A percentile compares a stretch with the other conserved stretches of the same genome.
phyloP scores from a whole-genome alignment of 257 asterid species.

The Nicotiana obtusifolia region DNA sequence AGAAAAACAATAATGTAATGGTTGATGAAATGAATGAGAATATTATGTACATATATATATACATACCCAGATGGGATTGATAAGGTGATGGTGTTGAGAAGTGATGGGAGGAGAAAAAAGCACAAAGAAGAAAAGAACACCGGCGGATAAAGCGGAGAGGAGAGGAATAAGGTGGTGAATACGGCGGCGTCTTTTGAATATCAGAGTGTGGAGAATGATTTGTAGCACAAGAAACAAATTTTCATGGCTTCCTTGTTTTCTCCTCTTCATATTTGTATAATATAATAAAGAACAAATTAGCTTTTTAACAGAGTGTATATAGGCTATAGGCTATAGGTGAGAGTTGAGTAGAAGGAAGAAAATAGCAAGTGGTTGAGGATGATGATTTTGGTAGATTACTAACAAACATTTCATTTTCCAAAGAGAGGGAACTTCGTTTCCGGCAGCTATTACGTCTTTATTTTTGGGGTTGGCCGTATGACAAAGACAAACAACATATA shows the following conservation, averaged over 20 bases:
- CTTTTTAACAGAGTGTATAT: neutral
- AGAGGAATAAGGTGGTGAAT: conserved; percentile 36
- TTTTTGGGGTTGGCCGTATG: neutral
- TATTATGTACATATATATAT: neutral
- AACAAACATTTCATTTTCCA: neutral
- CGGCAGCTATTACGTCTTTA: neutral
- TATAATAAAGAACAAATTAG: neutral
- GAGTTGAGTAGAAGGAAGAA: neutral
- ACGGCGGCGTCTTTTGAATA: conserved; percentile 43
- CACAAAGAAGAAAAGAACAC: conserved; percentile 36
- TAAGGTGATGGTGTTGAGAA: conserved; percentile 17
- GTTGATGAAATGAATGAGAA: neutral
- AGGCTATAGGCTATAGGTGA: neutral
- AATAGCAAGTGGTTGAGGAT: neutral
- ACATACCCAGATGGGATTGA: conserved; percentile 19
- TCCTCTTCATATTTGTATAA: conserved; percentile 31
- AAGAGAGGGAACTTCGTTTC: neutral
- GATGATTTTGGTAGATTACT: neutral
- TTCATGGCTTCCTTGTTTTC: conserved; percentile 17
- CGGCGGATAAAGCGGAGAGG: conserved; percentile 34
- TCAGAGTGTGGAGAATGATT: conserved; percentile 30
- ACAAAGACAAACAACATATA: neutral
- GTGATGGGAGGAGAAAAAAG: conserved; percentile 39
- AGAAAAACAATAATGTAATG: neutral
- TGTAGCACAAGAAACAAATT: conserved; percentile 26